Percentiles rank a stretch among this genome's conserved stretches.
Evolutionary conservation across 116 monocot species (phyloP).

Genomic region (Dioscorea cayenensis): DNA sequence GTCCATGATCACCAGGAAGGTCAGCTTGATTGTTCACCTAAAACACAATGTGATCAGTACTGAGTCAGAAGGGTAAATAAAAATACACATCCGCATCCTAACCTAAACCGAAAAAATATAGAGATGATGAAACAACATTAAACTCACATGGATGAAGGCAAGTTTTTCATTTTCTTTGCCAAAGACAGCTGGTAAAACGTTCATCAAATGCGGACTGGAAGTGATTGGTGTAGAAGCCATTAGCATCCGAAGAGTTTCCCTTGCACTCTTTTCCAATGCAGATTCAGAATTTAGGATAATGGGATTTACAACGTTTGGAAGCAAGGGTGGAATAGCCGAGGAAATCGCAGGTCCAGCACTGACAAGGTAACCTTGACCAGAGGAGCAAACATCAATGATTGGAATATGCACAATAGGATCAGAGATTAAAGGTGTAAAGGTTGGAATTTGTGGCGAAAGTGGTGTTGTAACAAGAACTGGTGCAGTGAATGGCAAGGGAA

Average conservation of each 20-base stretch:
- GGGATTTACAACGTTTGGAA: slow-evolving; percentile 30
- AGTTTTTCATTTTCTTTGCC: slow-evolving; percentile 19
- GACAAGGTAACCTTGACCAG: slow-evolving; percentile 86
- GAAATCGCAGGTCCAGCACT: slow-evolving; percentile 78
- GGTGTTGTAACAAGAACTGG: not conserved
- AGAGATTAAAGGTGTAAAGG: slow-evolving; percentile 77
- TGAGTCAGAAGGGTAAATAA: too few relatives aligned
- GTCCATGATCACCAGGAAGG: too few relatives aligned
- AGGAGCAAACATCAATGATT: slow-evolving; percentile 77
- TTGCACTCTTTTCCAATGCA: slow-evolving; percentile 61
- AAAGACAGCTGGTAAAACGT: slow-evolving; percentile 38
- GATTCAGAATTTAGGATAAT: slow-evolving; percentile 51
- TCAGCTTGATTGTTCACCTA: too few relatives aligned
- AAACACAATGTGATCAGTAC: too few relatives aligned
- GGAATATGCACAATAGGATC: slow-evolving; percentile 95
- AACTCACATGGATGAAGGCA: slow-evolving; percentile 17
- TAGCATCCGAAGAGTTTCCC: slow-evolving; percentile 82
- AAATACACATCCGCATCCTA: too few relatives aligned
- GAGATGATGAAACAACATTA: not conserved
- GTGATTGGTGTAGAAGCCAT: slow-evolving; percentile 49
- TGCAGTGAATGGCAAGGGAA: slow-evolving; percentile 25
- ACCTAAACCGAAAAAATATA: not conserved
- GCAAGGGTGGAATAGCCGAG: slow-evolving; percentile 41
- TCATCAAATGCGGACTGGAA: slow-evolving; percentile 23
- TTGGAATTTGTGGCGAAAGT: slow-evolving; percentile 56